phyloP scores from a whole-genome alignment of 2,329 filamentous ascomycete genomes.

The Epichloe scottii region DNA sequence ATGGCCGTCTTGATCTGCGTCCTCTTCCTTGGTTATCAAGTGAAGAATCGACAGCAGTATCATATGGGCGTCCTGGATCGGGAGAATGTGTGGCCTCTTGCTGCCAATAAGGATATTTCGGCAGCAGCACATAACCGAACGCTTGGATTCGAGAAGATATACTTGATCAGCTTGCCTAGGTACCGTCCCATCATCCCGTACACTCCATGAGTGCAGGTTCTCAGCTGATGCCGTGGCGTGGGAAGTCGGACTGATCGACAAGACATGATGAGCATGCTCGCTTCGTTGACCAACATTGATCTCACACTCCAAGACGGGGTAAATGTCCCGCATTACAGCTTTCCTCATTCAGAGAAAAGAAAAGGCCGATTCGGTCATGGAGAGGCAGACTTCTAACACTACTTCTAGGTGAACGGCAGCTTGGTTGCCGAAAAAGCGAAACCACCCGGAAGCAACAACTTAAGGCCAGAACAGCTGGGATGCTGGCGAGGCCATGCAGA shows the following conservation, averaged over 20 bases:
- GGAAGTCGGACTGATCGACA: conserved; percentile 1
- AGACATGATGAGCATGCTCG: conserved; percentile 2
- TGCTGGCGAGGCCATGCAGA: conserved; percentile 3
- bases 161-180: conserved; percentile 1
- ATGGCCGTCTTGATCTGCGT: background rate
- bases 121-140: conserved; percentile 1
- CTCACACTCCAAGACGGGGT: background rate
- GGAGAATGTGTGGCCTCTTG: background rate
- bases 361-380: too few relatives aligned
- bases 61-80: too few relatives aligned
- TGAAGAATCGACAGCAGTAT: background rate
- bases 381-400: background rate
- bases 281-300: background rate
- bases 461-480: background rate
- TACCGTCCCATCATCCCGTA: background rate
- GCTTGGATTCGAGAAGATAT: conserved; percentile 2
- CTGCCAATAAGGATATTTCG: background rate
- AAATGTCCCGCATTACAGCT: background rate
- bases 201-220: too few relatives aligned
- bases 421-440: background rate
- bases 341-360: background rate
- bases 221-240: background rate
- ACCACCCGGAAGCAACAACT: background rate
- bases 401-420: background rate
- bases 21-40: background rate